Base-by-base conservation (phyloP, 2,329 filamentous ascomycete genomes). In the Sclerotinia minor region DNA sequence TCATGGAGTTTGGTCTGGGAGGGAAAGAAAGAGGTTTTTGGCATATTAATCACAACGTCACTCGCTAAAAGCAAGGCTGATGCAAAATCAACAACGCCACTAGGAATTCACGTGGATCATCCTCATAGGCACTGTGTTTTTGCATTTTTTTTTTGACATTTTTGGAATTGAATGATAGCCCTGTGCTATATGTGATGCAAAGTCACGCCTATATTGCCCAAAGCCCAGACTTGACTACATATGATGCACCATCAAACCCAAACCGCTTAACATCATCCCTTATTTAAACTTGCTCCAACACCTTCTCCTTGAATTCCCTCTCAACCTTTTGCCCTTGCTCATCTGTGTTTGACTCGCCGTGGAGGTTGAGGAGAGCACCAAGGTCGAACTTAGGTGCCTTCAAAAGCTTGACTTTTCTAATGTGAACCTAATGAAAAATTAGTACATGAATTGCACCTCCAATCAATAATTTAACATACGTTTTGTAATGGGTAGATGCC, bases 401-500 rank as follows among this genome's bases (percentile, higher is more conserved):
- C 77, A 99, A 87, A 77, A 99, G 92, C 90, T 99, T 99, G 80
- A 99, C 94, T 89, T 99, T 99, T 84, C 95, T 94, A 84, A 99
- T 97, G 87, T 99, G 95, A 79, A 98, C 94, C 94, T 98, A 77
- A 13, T 72, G 29, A 29, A n/a, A 71, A 69, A 73, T 83, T 75
- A 83, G 78, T 55, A 73, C 71, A 59, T 68, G 54, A 49, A 64
- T 35, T n/a, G 32, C 38, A 35, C 24, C 32, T 13, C 50, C 15
- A 47, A 26, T 52, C 57, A 69, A 32, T 11, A 41, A 11, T 38
- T 17, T 69, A 50, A 85, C 88, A 73, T 85, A 97, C 95, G 84
- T 98, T 97, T 87, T 98, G 95, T 80, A 99, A 91, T 77, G 95
- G 95, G 86, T 99, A 99, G 85, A 99, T 99, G 83, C 95, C 94